Evolutionary conservation across 257 asterid genomes (phyloP).

Genomic region (Fraxinus cuspidata): DNA sequence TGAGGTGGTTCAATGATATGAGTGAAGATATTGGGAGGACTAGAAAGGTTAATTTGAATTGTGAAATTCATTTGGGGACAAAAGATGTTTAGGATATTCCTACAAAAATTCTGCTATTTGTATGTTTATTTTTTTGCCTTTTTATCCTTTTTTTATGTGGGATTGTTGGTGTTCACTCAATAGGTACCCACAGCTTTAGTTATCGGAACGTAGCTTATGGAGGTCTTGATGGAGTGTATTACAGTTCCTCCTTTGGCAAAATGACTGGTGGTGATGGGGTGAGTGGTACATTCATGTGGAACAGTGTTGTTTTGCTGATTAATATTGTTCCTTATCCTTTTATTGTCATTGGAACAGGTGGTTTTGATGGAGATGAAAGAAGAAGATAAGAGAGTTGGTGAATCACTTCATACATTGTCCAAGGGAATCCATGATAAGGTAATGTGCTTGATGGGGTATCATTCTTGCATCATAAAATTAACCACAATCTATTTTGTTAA

Average conservation of each 20-base stretch:
- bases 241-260: slow-evolving; percentile 61
- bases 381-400: slow-evolving; percentile 61
- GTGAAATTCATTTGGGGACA: not conserved
- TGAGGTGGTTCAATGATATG: too few species aligned
- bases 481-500: not conserved
- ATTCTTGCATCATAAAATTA: not conserved
- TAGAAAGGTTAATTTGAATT: not conserved
- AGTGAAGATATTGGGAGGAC: not conserved
- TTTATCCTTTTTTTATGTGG: not conserved
- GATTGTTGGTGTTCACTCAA: slow-evolving; percentile 21
- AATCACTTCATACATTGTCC: slow-evolving; percentile 70
- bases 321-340: not conserved
- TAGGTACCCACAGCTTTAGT: slow-evolving; percentile 54
- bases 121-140: not conserved
- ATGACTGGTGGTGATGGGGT: slow-evolving; percentile 76
- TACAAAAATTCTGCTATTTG: not conserved
- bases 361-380: slow-evolving; percentile 70
- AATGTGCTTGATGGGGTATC: slow-evolving; percentile 13
- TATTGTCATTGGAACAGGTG: slow-evolving; percentile 40
- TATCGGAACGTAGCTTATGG: slow-evolving; percentile 66
- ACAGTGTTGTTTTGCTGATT: not conserved
- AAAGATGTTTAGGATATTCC: not conserved
- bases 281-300: slow-evolving; percentile 28
- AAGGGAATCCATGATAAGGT: slow-evolving; percentile 80
- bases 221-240: slow-evolving; percentile 59